phyloP scores from a whole-genome alignment of 768 basidiomycete genomes.

The Imleria badia region DNA sequence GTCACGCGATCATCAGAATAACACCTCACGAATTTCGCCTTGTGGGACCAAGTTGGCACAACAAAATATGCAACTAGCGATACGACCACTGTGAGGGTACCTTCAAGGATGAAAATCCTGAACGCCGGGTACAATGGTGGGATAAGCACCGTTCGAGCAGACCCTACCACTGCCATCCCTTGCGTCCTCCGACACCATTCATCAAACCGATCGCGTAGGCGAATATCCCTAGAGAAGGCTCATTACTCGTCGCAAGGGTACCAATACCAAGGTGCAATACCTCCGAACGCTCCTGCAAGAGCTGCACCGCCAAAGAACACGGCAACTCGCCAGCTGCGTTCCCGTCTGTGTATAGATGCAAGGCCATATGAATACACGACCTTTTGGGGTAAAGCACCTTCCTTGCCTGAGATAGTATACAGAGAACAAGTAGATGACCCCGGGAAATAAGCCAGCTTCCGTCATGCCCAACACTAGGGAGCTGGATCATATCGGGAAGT shows the following conservation, averaged over 20 bases:
- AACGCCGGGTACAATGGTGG: background rate
- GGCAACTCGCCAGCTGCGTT: conserved; percentile 60
- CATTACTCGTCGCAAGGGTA: background rate
- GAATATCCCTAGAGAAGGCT: conserved; percentile 43
- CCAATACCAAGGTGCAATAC: conserved; percentile 23
- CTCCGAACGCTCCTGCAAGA: conserved; percentile 64
- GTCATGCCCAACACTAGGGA: conserved; percentile 51
- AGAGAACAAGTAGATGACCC: conserved; percentile 58
- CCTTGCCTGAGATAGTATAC: conserved; percentile 52
- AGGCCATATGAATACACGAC: background rate
- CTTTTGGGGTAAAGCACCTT: background rate
- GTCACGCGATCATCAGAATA: background rate
- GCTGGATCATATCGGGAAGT: background rate
- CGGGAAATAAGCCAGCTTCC: conserved; percentile 61
- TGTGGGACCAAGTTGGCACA: conserved; percentile 59
- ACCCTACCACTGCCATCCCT: conserved; percentile 58
- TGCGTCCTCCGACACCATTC: conserved; percentile 58
- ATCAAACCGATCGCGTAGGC: conserved; percentile 60
- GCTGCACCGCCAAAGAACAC: conserved; percentile 64
- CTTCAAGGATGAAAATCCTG: conserved; percentile 62
- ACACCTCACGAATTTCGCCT: conserved; percentile 52
- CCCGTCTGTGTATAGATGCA: conserved; percentile 36
- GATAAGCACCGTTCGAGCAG: background rate
- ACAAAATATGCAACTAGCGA: conserved; percentile 51
- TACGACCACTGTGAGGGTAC: conserved; percentile 48